Evolutionary conservation across 305 asterid species (phyloP).

Genomic region (Striga hermonthica): DNA sequence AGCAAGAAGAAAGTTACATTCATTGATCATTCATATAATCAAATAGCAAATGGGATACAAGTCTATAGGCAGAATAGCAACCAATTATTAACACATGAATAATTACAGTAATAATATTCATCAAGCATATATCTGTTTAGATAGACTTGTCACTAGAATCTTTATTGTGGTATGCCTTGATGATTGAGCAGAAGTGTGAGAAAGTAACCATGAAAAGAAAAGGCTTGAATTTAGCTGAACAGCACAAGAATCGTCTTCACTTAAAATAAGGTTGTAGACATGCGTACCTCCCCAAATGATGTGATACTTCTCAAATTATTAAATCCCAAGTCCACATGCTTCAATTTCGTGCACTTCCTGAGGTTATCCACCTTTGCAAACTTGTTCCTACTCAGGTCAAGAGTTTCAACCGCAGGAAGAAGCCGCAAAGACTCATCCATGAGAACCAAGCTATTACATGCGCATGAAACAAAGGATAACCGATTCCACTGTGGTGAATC

Average conservation of each 20-base stretch:
- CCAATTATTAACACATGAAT: too few relatives aligned
- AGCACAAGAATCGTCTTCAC: slow-evolving; percentile 22
- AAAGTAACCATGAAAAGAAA: slow-evolving; percentile 16
- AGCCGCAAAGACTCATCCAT: slow-evolving; percentile 98
- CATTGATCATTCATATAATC: too few relatives aligned
- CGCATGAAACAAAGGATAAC: slow-evolving; percentile 87
- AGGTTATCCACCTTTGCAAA: slow-evolving; percentile 88
- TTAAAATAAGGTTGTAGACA: slow-evolving; percentile 21
- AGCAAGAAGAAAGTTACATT: too few relatives aligned
- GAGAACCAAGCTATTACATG: slow-evolving; percentile 74
- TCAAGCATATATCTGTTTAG: not conserved
- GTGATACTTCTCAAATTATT: slow-evolving; percentile 78
- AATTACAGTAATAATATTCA: too few relatives aligned
- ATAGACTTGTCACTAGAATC: slow-evolving; percentile 9
- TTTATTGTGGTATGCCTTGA: not conserved
- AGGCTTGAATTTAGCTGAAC: slow-evolving; percentile 16
- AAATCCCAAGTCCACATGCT: slow-evolving; percentile 86
- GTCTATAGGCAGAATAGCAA: too few relatives aligned
- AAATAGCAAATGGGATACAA: too few relatives aligned
- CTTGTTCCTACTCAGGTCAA: slow-evolving; percentile 91
- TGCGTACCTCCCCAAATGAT: slow-evolving; percentile 71
- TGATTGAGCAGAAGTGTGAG: not conserved
- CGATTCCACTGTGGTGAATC: slow-evolving; percentile 84
- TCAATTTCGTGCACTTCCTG: slow-evolving; percentile 73
- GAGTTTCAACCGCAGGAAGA: slow-evolving; percentile 84